phyloP scores from a whole-genome alignment of 345 rosid genomes.

The Boechera divaricarpa region DNA sequence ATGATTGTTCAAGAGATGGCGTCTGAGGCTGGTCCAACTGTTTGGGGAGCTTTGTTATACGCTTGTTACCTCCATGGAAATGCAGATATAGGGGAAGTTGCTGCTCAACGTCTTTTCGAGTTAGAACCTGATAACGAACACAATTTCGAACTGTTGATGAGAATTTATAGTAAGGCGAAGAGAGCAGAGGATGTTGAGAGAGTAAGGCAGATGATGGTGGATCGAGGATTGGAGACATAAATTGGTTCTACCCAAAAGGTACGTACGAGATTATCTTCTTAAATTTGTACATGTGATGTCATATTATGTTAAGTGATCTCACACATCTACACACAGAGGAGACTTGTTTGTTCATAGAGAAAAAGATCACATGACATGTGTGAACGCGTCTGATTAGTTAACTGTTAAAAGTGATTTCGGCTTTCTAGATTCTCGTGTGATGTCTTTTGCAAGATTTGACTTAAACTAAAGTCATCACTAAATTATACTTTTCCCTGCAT shows the following conservation, averaged over 20 bases:
- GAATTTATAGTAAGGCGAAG: constrained; percentile 58
- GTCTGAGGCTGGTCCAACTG: constrained; percentile 76
- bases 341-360: constrained; percentile 33
- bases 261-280: constrained; percentile 11
- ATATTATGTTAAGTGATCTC: not conserved
- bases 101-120: constrained; percentile 74
- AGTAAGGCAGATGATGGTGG: constrained; percentile 69
- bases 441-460: constrained; percentile 35
- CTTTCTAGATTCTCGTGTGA: constrained; percentile 38
- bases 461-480: constrained; percentile 18
- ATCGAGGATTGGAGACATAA: constrained; percentile 60
- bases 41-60: constrained; percentile 88
- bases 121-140: constrained; percentile 83
- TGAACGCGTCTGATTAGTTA: constrained; percentile 36
- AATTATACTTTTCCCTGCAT: constrained; percentile 35
- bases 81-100: constrained; percentile 68
- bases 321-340: constrained; percentile 20
- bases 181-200: constrained; percentile 59
- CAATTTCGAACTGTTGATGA: constrained; percentile 75
- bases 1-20: constrained; percentile 62
- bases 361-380: constrained; percentile 17
- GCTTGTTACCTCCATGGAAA: constrained; percentile 70
- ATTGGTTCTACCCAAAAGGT: constrained; percentile 24
- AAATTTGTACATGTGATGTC: constrained; percentile 21
- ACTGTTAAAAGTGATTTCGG: constrained; percentile 23